Conservation (phyloP, 495 filamentous ascomycete species). For the Annulohypoxylon maeteangense region DNA sequence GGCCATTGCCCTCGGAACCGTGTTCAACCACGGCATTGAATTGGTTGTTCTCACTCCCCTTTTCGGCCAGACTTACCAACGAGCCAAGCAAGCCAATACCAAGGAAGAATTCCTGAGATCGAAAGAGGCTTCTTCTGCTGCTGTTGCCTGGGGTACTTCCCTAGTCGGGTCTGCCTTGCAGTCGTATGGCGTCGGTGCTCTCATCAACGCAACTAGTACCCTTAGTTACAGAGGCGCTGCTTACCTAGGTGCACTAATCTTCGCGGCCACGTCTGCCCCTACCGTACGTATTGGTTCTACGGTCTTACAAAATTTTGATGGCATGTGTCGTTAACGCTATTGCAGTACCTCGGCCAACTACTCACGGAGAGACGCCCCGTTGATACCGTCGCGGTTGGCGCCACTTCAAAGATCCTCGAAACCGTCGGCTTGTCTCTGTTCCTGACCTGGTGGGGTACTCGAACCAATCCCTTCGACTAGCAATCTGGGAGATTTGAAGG, state of each 20-base stretch:
- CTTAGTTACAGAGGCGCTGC: slow-evolving; percentile 96
- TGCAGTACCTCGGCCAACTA: slow-evolving; percentile 83
- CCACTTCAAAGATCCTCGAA: slow-evolving; percentile 85
- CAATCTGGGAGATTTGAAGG: slow-evolving; percentile 12
- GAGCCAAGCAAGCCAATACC: slow-evolving; percentile 87
- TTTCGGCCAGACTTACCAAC: slow-evolving; percentile 95
- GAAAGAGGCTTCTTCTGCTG: slow-evolving; percentile 88
- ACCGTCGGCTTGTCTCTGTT: slow-evolving; percentile 91
- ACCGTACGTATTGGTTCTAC: slow-evolving; percentile 67
- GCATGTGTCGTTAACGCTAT: background rate
- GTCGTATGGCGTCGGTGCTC: slow-evolving; percentile 92
- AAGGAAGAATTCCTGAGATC: slow-evolving; percentile 97
- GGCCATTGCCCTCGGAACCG: slow-evolving; percentile 92
- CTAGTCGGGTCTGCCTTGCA: slow-evolving; percentile 89
- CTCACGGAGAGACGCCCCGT: slow-evolving; percentile 90
- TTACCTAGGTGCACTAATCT: slow-evolving; percentile 90
- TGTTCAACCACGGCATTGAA: slow-evolving; percentile 85
- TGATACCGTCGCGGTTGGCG: slow-evolving; percentile 87
- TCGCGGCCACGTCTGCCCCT: slow-evolving; percentile 89
- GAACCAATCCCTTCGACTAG: slow-evolving; percentile 82
- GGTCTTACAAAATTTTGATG: background rate
- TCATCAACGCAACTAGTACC: slow-evolving; percentile 95
- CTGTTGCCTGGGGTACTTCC: slow-evolving; percentile 88
- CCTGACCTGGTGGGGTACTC: slow-evolving; percentile 97
- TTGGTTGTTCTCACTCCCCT: slow-evolving; percentile 80